Conservation (phyloP, 192 early-diverging fungal species). For the Umbelopsis ramanniana region DNA sequence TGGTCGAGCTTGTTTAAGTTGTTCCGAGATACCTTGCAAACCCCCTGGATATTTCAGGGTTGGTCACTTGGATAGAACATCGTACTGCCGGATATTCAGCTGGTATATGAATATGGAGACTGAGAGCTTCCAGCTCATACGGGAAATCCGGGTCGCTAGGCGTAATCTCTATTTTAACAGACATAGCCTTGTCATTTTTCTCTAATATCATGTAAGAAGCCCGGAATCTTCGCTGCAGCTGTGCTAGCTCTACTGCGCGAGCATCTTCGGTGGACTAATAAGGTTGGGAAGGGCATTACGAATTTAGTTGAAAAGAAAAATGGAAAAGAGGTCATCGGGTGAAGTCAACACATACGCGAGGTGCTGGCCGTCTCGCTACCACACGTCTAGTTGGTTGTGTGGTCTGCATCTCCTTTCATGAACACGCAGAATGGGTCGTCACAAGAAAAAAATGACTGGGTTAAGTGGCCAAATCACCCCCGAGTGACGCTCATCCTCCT, state of each 20-base stretch:
- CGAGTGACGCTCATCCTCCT: conserved; percentile 18
- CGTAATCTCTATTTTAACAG: conserved; percentile 32
- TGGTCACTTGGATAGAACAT: conserved; percentile 46
- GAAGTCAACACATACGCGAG: not conserved
- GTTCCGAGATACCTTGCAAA: conserved; percentile 42
- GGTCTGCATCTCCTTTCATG: conserved; percentile 1
- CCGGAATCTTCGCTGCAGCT: conserved; percentile 21
- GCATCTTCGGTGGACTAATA: conserved; percentile 14
- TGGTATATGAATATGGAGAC: conserved; percentile 66
- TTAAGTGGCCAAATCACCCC: not conserved
- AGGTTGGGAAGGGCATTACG: not conserved
- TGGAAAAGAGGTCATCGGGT: not conserved
- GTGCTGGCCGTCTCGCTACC: not conserved
- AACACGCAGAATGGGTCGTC: not conserved
- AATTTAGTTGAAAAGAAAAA: not conserved
- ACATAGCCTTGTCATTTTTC: conserved; percentile 14
- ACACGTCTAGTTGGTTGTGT: not conserved
- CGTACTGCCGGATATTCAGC: conserved; percentile 49
- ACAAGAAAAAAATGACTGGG: conserved; percentile 3
- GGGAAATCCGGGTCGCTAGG: conserved; percentile 82
- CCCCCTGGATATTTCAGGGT: conserved; percentile 56
- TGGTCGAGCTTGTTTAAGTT: conserved; percentile 3
- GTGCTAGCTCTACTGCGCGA: conserved; percentile 22
- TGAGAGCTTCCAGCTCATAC: conserved; percentile 68
- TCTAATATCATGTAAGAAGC: conserved; percentile 9